Evolutionary conservation across 495 filamentous ascomycete genomes (phyloP), one percentile per base, ranked within the genome.

Genomic region (Aspergillus indologenus): DNA sequence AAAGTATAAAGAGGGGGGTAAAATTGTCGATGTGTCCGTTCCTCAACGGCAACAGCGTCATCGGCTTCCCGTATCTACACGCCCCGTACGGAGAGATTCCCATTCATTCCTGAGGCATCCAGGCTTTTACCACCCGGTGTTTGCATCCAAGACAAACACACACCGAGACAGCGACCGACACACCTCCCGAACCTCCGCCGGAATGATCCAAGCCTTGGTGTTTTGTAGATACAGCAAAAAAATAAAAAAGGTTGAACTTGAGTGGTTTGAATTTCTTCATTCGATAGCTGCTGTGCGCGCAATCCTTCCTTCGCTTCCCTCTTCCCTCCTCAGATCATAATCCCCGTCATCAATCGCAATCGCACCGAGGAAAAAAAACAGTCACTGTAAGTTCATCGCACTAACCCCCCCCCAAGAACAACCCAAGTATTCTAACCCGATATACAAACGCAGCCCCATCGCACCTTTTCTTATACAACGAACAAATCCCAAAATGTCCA

Each of bases 401-500:
- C n/a, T n/a, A n/a, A n/a, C n/a, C n/a, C n/a, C n/a, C n/a, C n/a
- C n/a, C n/a, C n/a, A 50, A 18, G 18, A 22, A 22, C 26, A 50
- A 50, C 21, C 1, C 46, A 17, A 29, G 3, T n/a, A 48, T 23
- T 5, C 12, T 22, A 48, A 23, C 12, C 20, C 23, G 31, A 53
- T 14, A 18, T 44, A 42, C 24, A 4, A 29, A 19, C 11, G 24
- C 19, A 45, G n/a, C n/a, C n/a, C n/a, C n/a, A n/a, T n/a, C n/a
- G n/a, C n/a, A n/a, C n/a, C n/a, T n/a, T n/a, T n/a, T n/a, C n/a
- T n/a, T n/a, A n/a, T n/a, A 18, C 31, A 45, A 52, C 14, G n/a
- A 19, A 42, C 55, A 48, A 54, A 21, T 42, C n/a, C 59, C 70
- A 83, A 71, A 58, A 98, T 98, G 94, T 87, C 96, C 46, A 95